Percentiles rank a stretch among this genome's conserved stretches.
These are phyloP conservation scores for Jaltomata sinuosa DNA, from an alignment of 257 asterid genomes.

Conservation along the genomic window DNA sequence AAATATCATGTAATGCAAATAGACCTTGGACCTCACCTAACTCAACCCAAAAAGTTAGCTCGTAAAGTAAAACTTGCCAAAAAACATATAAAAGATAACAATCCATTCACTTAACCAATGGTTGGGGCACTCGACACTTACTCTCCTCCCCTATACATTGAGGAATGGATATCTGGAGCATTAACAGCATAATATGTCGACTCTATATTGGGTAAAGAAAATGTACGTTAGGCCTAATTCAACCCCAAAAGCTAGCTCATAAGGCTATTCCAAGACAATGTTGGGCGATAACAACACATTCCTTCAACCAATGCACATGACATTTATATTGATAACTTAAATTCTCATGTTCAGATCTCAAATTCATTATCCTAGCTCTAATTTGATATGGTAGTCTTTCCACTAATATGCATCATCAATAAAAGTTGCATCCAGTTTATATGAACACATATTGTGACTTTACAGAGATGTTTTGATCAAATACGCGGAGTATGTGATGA, in stretches of 20 bases:
- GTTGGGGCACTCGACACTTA: neutral
- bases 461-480: slow-evolving; percentile 22
- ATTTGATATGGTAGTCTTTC: neutral
- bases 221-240: neutral
- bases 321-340: neutral
- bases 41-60: neutral
- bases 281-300: no score
- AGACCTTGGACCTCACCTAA: neutral
- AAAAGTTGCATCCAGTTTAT: neutral
- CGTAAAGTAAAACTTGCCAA: no score
- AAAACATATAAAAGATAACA: neutral
- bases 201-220: neutral
- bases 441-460: neutral
- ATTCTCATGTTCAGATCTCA: neutral
- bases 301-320: no score
- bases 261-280: no score
- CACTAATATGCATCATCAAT: neutral
- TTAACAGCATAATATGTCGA: no score
- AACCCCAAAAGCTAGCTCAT: no score
- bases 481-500: slow-evolving; percentile 18
- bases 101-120: neutral
- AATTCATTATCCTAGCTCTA: neutral
- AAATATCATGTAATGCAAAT: neutral
- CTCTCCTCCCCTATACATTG: neutral
- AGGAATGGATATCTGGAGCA: neutral